A percentile compares a stretch with the other conserved stretches of the same genome.
Conservation (phyloP, 1,284 basidiomycete genomes). For the Sphagnurus paluster region DNA sequence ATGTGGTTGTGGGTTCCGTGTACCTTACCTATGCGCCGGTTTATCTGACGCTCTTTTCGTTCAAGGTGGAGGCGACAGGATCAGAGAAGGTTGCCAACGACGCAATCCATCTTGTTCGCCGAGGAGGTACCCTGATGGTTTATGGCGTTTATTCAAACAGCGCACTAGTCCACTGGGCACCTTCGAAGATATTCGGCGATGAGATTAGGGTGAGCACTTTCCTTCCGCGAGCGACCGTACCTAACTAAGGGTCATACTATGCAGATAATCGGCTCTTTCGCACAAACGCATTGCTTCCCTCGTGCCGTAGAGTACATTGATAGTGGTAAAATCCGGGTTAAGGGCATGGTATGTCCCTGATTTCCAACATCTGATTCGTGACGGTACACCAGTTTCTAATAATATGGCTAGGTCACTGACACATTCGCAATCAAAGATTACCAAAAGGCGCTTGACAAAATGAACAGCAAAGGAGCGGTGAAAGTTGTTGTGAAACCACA, state of each 20-base stretch:
- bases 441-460: constrained; percentile 81
- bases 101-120: constrained; percentile 80
- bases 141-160: constrained; percentile 77
- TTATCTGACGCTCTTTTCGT: not conserved
- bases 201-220: constrained; percentile 67
- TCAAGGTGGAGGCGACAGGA: constrained; percentile 78
- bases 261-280: constrained; percentile 84
- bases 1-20: constrained; percentile 63
- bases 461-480: constrained; percentile 70
- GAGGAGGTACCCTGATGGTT: constrained; percentile 74
- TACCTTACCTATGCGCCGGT: not conserved
- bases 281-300: constrained; percentile 85
- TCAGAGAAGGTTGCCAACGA: constrained; percentile 80
- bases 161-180: constrained; percentile 81
- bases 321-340: constrained; percentile 77
- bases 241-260: constrained; percentile 10
- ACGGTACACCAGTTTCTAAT: not conserved
- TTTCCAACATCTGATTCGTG: not conserved
- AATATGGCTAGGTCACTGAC: constrained; percentile 59
- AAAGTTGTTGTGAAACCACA: constrained; percentile 63
- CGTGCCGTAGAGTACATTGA: constrained; percentile 87
- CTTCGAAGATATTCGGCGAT: constrained; percentile 81
- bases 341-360: constrained; percentile 67
- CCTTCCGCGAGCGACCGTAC: not conserved
- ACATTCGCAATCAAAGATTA: constrained; percentile 76